Base-by-base conservation (phyloP, 129 eudicot genomes). In the Tanacetum coccineum region DNA sequence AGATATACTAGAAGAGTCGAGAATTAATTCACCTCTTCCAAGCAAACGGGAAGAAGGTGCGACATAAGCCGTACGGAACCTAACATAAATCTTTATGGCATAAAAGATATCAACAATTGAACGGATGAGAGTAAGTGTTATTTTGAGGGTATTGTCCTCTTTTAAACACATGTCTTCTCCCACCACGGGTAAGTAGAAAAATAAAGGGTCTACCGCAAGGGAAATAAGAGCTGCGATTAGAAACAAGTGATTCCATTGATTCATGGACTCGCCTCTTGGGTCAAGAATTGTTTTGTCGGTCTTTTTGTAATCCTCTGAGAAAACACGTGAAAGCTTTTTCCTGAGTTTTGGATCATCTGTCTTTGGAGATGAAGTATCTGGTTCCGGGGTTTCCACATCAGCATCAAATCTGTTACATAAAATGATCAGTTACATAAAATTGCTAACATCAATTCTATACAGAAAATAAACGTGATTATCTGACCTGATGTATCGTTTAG, bases 1-100 rank as follows among this genome's bases (percentile, higher is more conserved):
- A 3, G 97, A 78, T 22, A 90, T 87, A 73, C 79, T 82, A 46
- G 78, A 59, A 4, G 89, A 61, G 70, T 87, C 95, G 8, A 87
- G 77, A 51, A 90, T 85, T 46, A 90, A 83, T 72, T 90, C 97
- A 21, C 97, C 97, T 66, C 87, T 81, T 49, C 95, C 97, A 64
- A 81, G 74, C 50, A 84, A 79, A 28, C 95, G 89, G 13, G 95
- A 90, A 52, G 95, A 87, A 64, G 97, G 97, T 0, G 87, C 91
- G 21, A 84, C 83, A 49, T 86, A 90, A 70, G 97, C 97, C 2
- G 95, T 90, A 53, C 83, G 86, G 51, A 90, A 90, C 75, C 74
- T 74, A 62, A 90, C 65, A 22, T 73, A 62, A 44, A 90, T 84
- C n/a, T 61, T 61, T 46, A 61, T 40, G 74, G 83, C 56, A 39